Conservation (phyloP, 225 moss, liverwort and hornwort species). For the Lunularia cruciata region DNA sequence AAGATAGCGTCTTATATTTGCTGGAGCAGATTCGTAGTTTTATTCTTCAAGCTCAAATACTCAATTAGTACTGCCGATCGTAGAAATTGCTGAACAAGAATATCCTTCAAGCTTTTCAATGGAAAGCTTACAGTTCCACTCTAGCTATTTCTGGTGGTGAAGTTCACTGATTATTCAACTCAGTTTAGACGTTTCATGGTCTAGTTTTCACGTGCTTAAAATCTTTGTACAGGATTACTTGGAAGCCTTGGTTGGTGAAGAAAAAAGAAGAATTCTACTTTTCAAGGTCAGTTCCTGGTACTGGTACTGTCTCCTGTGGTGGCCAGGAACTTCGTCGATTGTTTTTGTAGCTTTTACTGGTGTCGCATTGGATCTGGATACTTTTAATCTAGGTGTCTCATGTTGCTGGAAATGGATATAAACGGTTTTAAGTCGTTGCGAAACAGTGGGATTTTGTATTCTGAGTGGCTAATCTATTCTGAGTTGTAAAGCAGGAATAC, state of each 20-base stretch:
- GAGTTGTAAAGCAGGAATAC: conserved; percentile 55
- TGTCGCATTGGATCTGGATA: background rate
- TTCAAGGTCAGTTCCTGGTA: conserved; percentile 52
- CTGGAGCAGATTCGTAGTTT: background rate
- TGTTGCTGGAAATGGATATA: background rate
- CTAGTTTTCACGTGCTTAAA: no score
- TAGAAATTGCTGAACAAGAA: conserved; percentile 4
- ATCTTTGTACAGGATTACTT: conserved; percentile 72
- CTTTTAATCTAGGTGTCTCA: background rate
- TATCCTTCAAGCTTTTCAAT: no score
- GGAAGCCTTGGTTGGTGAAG: conserved; percentile 70
- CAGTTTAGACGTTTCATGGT: no score
- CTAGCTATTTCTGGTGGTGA: no score
- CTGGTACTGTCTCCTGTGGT: no score
- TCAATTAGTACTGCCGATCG: no score
- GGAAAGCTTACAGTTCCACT: no score
- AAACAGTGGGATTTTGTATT: background rate
- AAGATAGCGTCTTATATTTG: background rate
- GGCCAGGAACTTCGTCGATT: no score
- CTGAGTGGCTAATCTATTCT: background rate
- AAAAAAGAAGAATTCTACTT: conserved; percentile 61
- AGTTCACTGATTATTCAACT: no score
- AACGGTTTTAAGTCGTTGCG: no score
- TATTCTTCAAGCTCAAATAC: background rate
- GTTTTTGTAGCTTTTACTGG: background rate